Evolutionary conservation across 1,284 basidiomycete species (phyloP), one percentile per base, ranked within the genome.

Genomic region (Peniophora sp.): DNA sequence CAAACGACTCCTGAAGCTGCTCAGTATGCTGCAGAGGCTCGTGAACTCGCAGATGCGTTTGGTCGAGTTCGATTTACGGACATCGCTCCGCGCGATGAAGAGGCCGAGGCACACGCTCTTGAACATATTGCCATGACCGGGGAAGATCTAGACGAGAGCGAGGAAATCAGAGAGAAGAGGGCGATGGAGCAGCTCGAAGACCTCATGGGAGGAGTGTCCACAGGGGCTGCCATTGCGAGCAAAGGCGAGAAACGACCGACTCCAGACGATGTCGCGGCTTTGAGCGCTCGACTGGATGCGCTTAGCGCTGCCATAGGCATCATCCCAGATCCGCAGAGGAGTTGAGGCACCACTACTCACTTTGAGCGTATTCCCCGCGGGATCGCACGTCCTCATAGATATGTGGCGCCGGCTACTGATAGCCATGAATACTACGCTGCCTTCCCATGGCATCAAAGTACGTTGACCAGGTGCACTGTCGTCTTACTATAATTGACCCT

Each of bases 51-150:
- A 1, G 59, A 71, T 0, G 59, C 65, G n/a, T 72, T 92, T 3
- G 71, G 74, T 0, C 61, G 68, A n/a, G 67, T 91, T 22, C 77
- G 75, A 3, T 80, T 87, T 52, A 72, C 76, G 14, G 83, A 88
- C 56, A 74, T 91, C 53, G 78, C 73, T 12, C 86, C 85, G 1
- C 75, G 71, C 9, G 88, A 92, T 65, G 57, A 79, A 11, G 82
- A 90, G 58, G 89, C 88, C 0, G 79, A 85, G 58, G 73, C 71
- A 50, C 88, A 92, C 64, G 85, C 82, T 3, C 71, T 71, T 46
- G 75, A 83, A 53, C 86, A 89, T 63, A 63, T 81, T 14, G 73
- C 70, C 35, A 58, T 59, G 2, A 66, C 69, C 25, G 59, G 62
- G 44, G 59, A 54, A 22, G 56, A 52, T n/a, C 54, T 70, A 51